Evolutionary conservation across 1,139 yeast genomes (phyloP), one percentile per base, ranked within the genome.

Genomic region (Lodderomyces jiufengensis): DNA sequence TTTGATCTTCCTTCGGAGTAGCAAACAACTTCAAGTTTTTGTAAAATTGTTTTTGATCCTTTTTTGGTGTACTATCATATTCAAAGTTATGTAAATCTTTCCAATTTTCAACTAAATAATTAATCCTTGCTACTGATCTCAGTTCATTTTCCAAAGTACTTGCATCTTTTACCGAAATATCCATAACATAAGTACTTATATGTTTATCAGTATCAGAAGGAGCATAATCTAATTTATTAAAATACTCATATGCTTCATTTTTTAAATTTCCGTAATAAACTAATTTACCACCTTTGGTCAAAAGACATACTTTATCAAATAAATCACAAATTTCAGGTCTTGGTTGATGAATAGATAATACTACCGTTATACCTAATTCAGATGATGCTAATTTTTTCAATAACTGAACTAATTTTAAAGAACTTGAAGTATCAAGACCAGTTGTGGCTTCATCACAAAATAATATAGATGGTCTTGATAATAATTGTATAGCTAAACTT

Each of bases 361-460:
- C 66, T 24, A 86, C 70, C 0, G 94, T 84, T 30, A 88, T 73
- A 0, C 94, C 92, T 34, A 55, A 57, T 37, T 69, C 72, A 0
- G 68, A 61, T 3, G 66, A 59, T 12, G 76, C 70, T 23, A 71
- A 59, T 43, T 74, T 71, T 45, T 76, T 75, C 41, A 87, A 66
- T 0, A 85, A 76, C 38, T 72, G 66, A n/a, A 85, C 74, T 32
- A 86, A 63, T 41, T 79, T 64, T 46, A 70, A 76, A 0, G 95
- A 88, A 9, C 88, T 79, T 37, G 80, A 78, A 2, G 95, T 82
- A 54, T 87, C 95, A 24, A 87, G 62, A 0, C 95, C 95, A 0
- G 95, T 85, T 0, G 95, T 87, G 2, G 95, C 95, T 50, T 87
- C 95, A 54, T 87, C 96, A 31, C 87, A 61, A 49, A 86, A 85